Conservation (phyloP, 768 basidiomycete species). For the Pulveroboletus sp. region DNA sequence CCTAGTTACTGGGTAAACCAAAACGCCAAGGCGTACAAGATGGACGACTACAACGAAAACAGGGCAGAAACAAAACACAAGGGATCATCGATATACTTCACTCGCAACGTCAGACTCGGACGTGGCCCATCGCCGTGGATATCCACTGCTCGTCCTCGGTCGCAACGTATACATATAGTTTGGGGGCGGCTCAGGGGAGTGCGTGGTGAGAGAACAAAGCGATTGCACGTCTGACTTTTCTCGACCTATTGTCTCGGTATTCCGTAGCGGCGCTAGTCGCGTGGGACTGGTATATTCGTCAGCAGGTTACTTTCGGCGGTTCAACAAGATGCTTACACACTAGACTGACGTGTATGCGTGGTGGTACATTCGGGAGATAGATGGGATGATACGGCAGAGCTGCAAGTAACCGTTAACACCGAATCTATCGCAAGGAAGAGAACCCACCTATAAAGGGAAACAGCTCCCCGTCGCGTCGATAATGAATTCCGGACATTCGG, state of each 20-base stretch:
- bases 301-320: not conserved
- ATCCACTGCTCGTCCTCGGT: not conserved
- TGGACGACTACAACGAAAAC: not conserved
- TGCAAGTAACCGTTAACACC: slow-evolving; percentile 22
- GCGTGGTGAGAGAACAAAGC: not conserved
- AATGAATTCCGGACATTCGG: slow-evolving; percentile 1
- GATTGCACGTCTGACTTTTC: slow-evolving; percentile 7
- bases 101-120: slow-evolving; percentile 21
- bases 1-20: not conserved
- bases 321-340: slow-evolving; percentile 20
- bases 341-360: slow-evolving; percentile 10
- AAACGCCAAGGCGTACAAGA: slow-evolving; percentile 7
- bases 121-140: slow-evolving; percentile 22
- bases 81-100: slow-evolving; percentile 16
- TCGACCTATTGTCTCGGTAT: not conserved
- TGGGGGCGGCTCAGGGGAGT: not conserved
- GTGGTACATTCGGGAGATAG: slow-evolving; percentile 21
- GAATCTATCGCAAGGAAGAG: not conserved
- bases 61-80: not conserved
- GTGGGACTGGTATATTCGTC: slow-evolving; percentile 6
- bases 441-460: slow-evolving; percentile 58
- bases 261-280: slow-evolving; percentile 6
- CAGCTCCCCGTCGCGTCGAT: slow-evolving; percentile 21
- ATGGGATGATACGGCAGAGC: slow-evolving; percentile 55
- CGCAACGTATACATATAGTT: not conserved